These are phyloP conservation scores for Alternaria metachromatica DNA, from an alignment of 2,329 filamentous ascomycete species.

Conservation along the genomic window DNA sequence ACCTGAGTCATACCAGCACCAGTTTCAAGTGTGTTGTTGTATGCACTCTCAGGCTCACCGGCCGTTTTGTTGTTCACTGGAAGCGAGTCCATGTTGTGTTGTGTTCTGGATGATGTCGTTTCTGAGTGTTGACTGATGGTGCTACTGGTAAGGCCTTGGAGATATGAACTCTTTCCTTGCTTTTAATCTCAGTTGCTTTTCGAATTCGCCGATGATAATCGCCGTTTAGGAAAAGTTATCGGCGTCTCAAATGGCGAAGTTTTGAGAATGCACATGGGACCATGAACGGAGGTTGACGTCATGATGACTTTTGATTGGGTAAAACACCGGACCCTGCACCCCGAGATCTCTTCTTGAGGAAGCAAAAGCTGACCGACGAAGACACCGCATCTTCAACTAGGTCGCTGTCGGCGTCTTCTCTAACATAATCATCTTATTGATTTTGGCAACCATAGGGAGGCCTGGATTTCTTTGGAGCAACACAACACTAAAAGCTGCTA, in stretches of 20 bases:
- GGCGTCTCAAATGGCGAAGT: not conserved
- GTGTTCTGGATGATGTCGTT: not conserved
- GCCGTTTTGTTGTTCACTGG: slow-evolving; percentile 52
- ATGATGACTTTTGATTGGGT: slow-evolving; percentile 11
- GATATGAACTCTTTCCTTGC: not conserved
- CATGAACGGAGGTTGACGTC: slow-evolving; percentile 10
- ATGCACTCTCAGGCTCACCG: slow-evolving; percentile 60
- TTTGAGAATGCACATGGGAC: not conserved
- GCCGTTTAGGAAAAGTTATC: not conserved
- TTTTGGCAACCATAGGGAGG: not conserved
- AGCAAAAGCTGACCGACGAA: not conserved
- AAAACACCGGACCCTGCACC: not conserved
- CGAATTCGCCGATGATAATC: not conserved
- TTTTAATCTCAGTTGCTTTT: not conserved
- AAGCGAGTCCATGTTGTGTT: slow-evolving; percentile 41
- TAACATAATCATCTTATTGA: rapidly evolving
- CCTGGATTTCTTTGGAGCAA: not conserved
- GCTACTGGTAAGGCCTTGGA: not conserved
- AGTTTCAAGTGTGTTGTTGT: slow-evolving; percentile 66
- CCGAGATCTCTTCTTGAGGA: not conserved
- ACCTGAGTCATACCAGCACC: slow-evolving; percentile 67
- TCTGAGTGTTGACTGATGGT: not conserved
- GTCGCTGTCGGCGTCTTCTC: not conserved
- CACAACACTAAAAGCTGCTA: not conserved
- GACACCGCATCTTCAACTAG: not conserved